Base-by-base conservation (phyloP, 2,329 filamentous ascomycete genomes). In the Sarocladium strictum region DNA sequence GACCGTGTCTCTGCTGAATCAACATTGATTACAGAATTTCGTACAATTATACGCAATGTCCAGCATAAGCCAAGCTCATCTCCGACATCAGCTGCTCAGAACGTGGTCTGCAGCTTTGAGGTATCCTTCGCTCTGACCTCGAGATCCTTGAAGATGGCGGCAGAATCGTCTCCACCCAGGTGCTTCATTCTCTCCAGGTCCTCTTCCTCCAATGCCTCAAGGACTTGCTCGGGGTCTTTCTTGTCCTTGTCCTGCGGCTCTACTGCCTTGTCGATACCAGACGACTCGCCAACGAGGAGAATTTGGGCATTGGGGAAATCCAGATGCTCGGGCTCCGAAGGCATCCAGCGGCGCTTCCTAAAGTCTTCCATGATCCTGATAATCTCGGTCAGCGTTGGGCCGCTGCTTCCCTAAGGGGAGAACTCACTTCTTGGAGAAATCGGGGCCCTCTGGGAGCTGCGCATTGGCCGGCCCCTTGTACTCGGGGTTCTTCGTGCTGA, bases 401-500 rank as follows among this genome's bases (percentile, higher is more conserved):
- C n/a, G n/a, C n/a, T n/a, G n/a, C n/a, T n/a, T n/a, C n/a, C n/a
- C n/a, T n/a, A n/a, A n/a, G n/a, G n/a, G n/a, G 15, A 1, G 7
- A 5, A 69, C 81, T 70, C 69, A 89, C 78, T 87, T 79, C 58
- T 89, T 75, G 0, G 89, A 82, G 67, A 86, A 96, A 2, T 87
- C 80, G 0, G 90, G 83, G 0, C 73, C 76, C 57, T 89, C 73
- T 0, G 83, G 82, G 1, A 95, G 72, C 45, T 75, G 76, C 1
- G 83, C 80, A 57, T 80, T 81, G 2, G 79, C 75, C 0, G 89
- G 89, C 0, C 84, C 83, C 2, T 83, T 77, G 33, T 79, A 83
- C 55, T 85, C 76, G 0, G 91, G 91, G 61, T 95, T 96, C 72
- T 91, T 90, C 27, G 88, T 84, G 60, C 85, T 89, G 53, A 93